phyloP scores from a whole-genome alignment of 148 eudicot species.

The Fagopyrum homotropicum region DNA sequence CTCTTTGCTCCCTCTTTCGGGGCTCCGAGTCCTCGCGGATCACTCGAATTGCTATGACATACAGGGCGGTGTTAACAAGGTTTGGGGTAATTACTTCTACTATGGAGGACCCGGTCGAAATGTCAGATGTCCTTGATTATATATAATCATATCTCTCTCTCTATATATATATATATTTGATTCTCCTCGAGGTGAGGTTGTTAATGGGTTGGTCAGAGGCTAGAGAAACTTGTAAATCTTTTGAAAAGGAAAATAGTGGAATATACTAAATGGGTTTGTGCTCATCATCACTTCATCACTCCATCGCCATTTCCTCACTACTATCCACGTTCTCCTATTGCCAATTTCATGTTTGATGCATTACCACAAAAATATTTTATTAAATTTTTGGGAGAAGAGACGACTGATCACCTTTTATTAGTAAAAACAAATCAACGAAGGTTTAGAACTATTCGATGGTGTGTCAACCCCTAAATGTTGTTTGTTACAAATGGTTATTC shows the following conservation, averaged over 20 bases:
- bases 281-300: neutral
- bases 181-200: neutral
- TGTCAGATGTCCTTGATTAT: constrained; percentile 45
- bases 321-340: too few species aligned
- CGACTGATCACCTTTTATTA: too few species aligned
- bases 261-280: neutral
- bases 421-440: too few species aligned
- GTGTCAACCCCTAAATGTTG: too few species aligned
- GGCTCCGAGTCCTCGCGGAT: constrained; percentile 62
- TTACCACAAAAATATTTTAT: too few species aligned
- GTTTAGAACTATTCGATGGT: too few species aligned
- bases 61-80: constrained; percentile 56
- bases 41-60: constrained; percentile 82
- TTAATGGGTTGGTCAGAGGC: neutral
- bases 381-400: too few species aligned
- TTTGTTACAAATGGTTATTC: too few species aligned
- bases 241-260: constrained; percentile 8
- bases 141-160: neutral
- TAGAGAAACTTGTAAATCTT: neutral
- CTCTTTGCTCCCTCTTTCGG: constrained; percentile 48
- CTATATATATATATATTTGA: neutral
- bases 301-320: too few species aligned
- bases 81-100: constrained; percentile 90
- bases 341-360: too few species aligned
- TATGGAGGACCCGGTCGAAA: constrained; percentile 90